Conservation (phyloP, 2,329 filamentous ascomycete species). For the Cryoendolithus antarcticus region DNA sequence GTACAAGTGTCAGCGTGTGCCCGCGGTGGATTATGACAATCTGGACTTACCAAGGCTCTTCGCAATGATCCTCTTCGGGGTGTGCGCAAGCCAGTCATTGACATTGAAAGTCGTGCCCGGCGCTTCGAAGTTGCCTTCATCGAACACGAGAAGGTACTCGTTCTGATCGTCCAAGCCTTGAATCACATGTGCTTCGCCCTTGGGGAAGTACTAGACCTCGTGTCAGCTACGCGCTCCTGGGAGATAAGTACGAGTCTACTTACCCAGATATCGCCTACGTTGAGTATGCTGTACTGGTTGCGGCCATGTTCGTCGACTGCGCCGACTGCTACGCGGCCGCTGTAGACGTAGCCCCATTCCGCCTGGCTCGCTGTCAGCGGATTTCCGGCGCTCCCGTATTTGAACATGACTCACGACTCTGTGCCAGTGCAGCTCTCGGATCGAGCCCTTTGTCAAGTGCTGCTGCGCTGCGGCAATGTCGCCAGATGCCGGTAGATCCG, state of each 20-base stretch:
- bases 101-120: conserved; percentile 55
- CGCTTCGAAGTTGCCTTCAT: conserved; percentile 52
- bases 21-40: too few relatives aligned
- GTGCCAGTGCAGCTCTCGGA: conserved; percentile 54
- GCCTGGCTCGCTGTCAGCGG: conserved; percentile 10
- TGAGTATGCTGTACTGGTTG: conserved; percentile 37
- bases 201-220: conserved; percentile 8
- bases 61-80: conserved; percentile 49
- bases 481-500: conserved; percentile 52
- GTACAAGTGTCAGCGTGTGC: too few relatives aligned
- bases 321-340: conserved; percentile 39
- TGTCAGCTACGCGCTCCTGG: neutral
- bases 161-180: conserved; percentile 55
- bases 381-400: neutral
- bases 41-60: conserved; percentile 44
- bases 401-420: conserved; percentile 23
- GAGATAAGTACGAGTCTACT: neutral
- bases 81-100: conserved; percentile 58
- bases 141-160: conserved; percentile 55
- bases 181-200: conserved; percentile 51
- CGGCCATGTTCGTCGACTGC: conserved; percentile 42
- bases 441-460: conserved; percentile 53
- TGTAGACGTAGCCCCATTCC: conserved; percentile 42
- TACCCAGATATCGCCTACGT: conserved; percentile 40
- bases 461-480: conserved; percentile 58